Evolutionary conservation across 805 yeast genomes (phyloP).

Genomic region (Metschnikowia lochheadii): DNA sequence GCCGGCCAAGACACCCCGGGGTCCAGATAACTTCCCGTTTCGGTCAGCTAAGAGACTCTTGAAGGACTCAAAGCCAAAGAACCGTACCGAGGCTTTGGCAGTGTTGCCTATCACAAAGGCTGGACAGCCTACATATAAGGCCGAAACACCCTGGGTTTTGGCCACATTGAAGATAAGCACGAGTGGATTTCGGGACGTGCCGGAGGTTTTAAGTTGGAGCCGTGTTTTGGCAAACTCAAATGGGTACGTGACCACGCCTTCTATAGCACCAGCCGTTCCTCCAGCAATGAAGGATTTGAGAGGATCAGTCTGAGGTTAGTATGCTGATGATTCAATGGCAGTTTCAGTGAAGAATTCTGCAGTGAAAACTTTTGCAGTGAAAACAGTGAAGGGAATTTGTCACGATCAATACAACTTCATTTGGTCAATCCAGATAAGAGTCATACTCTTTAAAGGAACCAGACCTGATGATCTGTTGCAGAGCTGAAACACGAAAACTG

Average conservation of each 20-base stretch:
- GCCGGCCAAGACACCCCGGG: constrained; percentile 94
- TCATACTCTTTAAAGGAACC: neutral
- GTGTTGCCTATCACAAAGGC: constrained; percentile 96
- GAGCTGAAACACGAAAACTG: neutral
- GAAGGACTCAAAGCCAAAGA: constrained; percentile 87
- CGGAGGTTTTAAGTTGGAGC: constrained; percentile 68
- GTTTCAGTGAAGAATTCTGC: too few relatives aligned
- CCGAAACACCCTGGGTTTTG: constrained; percentile 67
- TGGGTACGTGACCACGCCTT: constrained; percentile 89
- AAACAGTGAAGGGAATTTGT: too few relatives aligned
- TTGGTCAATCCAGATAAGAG: neutral
- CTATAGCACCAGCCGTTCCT: constrained; percentile 94
- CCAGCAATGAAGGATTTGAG: constrained; percentile 87
- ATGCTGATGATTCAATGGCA: neutral
- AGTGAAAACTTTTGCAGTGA: too few relatives aligned
- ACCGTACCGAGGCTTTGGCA: constrained; percentile 92
- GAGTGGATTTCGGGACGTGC: constrained; percentile 76
- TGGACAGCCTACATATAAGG: constrained; percentile 93
- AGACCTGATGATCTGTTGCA: neutral
- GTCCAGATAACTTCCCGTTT: constrained; percentile 82
- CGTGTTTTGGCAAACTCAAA: constrained; percentile 96
- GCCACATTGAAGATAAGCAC: constrained; percentile 73
- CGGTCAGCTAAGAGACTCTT: constrained; percentile 73
- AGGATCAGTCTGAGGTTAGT: constrained; percentile 49
- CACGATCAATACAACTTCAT: too few relatives aligned